Percentiles rank a stretch among this genome's conserved stretches.
Evolutionary conservation across 345 rosid genomes (phyloP).

Genomic region (Mangifera indica): DNA sequence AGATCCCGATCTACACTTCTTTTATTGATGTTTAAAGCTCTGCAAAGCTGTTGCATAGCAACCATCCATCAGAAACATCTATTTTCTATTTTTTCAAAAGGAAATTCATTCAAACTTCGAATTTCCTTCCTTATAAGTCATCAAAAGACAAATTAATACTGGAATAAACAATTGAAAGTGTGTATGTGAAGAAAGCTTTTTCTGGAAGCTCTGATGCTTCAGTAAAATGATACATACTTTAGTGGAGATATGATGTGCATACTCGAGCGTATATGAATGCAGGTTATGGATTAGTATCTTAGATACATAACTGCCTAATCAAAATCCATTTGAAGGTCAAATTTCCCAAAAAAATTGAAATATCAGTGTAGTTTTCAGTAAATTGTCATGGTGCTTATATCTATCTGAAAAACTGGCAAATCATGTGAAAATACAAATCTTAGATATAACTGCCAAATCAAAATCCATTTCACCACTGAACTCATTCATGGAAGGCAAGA

Average conservation of each 20-base stretch:
- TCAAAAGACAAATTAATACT: neutral
- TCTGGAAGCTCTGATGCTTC: neutral
- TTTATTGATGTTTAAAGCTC: slow-evolving; percentile 77
- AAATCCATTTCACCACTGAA: no score
- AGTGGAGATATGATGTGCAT: neutral
- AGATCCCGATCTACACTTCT: slow-evolving; percentile 95
- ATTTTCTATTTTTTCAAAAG: neutral
- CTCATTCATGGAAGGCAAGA: no score
- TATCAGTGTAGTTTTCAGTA: neutral
- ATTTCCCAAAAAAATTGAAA: no score
- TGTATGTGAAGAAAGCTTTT: neutral
- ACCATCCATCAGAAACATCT: neutral
- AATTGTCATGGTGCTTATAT: neutral
- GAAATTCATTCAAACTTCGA: neutral
- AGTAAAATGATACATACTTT: neutral
- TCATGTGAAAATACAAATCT: no score
- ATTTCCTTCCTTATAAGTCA: neutral
- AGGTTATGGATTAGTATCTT: no score
- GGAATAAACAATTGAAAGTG: neutral
- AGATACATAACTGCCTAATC: no score
- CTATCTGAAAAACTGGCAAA: neutral
- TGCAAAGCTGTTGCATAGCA: slow-evolving; percentile 67
- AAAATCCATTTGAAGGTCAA: no score
- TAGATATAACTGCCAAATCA: no score
- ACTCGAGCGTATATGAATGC: no score